Evolutionary conservation across 192 early-diverging fungal genomes (phyloP).

Genomic region (Backusella psychrophila): DNA sequence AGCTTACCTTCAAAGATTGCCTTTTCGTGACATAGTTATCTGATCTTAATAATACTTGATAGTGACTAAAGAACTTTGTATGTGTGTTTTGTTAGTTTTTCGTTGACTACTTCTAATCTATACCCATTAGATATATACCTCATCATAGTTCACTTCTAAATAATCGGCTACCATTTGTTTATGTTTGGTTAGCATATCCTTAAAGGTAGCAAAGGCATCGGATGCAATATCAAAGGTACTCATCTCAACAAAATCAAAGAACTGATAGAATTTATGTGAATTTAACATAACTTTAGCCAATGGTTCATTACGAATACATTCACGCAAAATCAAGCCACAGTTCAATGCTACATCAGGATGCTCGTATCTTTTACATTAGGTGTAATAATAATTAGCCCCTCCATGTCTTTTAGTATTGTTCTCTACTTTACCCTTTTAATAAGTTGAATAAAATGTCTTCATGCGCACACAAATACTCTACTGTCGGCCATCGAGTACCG

Average conservation of each 20-base stretch:
- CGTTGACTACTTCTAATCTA: neutral
- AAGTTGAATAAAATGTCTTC: conserved; percentile 83
- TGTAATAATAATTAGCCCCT: neutral
- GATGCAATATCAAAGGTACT: conserved; percentile 98
- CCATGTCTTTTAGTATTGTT: neutral
- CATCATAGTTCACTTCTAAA: conserved; percentile 86
- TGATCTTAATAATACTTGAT: conserved; percentile 81
- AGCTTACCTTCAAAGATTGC: conserved; percentile 93
- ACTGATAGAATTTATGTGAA: conserved; percentile 88
- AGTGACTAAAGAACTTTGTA: conserved; percentile 78
- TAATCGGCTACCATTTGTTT: conserved; percentile 90
- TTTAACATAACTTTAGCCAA: conserved; percentile 84
- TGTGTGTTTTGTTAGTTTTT: neutral
- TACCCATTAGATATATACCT: conserved; percentile 32
- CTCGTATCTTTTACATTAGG: conserved; percentile 66
- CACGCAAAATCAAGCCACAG: conserved; percentile 96
- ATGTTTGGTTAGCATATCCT: conserved; percentile 94
- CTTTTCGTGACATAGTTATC: conserved; percentile 97
- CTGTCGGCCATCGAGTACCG: conserved; percentile 92
- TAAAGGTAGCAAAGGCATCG: conserved; percentile 98
- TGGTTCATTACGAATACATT: conserved; percentile 93
- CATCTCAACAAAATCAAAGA: conserved; percentile 96
- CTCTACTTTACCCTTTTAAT: conserved; percentile 64
- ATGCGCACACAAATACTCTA: conserved; percentile 90
- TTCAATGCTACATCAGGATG: conserved; percentile 95